A percentile compares a stretch with the other conserved stretches of the same genome.
Evolutionary conservation across 805 yeast genomes (phyloP).

Genomic region (Wickerhamiella lipophila): DNA sequence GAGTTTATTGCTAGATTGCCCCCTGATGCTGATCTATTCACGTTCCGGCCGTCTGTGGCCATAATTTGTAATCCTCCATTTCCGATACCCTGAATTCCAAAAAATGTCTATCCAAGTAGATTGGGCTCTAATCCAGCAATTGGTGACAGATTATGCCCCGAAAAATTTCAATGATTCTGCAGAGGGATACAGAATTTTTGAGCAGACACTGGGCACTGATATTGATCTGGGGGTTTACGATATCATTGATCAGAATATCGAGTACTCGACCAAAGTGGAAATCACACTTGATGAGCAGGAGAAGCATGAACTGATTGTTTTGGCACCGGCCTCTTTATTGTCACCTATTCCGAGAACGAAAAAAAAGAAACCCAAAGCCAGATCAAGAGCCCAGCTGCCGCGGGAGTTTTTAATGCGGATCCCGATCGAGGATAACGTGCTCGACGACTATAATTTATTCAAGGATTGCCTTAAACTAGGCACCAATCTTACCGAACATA

Average conservation of each 20-base stretch:
- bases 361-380: not conserved
- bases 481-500: not conserved
- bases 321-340: not conserved
- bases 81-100: not conserved
- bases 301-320: not conserved
- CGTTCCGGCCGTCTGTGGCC: no score
- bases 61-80: not conserved
- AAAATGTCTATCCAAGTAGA: constrained; percentile 1
- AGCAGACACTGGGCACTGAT: constrained; percentile 4
- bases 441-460: not conserved
- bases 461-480: not conserved
- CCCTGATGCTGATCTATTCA: not conserved
- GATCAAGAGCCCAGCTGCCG: not conserved
- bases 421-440: not conserved
- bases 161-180: not conserved
- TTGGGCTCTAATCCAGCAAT: constrained; percentile 7
- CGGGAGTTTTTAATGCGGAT: constrained; percentile 7
- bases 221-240: constrained; percentile 7
- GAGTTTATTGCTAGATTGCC: no score
- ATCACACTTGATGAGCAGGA: not conserved
- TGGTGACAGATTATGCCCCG: not conserved
- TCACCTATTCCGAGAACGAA: not conserved
- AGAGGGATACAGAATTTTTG: not conserved
- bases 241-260: not conserved
- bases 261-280: not conserved